phyloP scores from a whole-genome alignment of 2,329 filamentous ascomycete genomes.

The Aspergillus niger region DNA sequence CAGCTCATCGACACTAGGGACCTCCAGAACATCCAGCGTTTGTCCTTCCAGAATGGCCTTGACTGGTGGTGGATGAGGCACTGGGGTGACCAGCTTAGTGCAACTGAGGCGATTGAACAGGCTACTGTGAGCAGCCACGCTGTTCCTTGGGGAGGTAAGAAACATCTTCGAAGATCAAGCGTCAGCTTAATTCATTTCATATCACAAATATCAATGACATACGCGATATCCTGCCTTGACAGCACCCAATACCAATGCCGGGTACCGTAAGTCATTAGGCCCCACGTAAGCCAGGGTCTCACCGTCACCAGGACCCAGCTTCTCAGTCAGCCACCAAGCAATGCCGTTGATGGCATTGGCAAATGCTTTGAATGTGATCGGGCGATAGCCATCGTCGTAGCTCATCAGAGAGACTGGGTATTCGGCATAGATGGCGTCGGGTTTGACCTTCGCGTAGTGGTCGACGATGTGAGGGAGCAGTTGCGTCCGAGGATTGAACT shows the following conservation, averaged over 20 bases:
- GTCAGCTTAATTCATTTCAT: too few relatives aligned
- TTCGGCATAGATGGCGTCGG: constrained; percentile 34
- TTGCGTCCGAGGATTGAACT: not conserved
- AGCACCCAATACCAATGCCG: constrained; percentile 40
- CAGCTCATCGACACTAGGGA: constrained; percentile 34
- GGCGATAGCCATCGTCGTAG: constrained; percentile 33
- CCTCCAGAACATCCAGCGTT: constrained; percentile 22
- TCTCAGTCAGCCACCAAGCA: constrained; percentile 25
- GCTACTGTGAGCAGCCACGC: constrained; percentile 33
- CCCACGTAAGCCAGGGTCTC: constrained; percentile 45
- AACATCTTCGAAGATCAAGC: constrained; percentile 27
- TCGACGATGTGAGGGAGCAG: constrained; percentile 41
- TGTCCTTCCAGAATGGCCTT: constrained; percentile 26
- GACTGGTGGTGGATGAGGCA: constrained; percentile 25
- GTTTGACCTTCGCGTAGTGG: constrained; percentile 32
- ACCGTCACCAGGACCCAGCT: constrained; percentile 33
- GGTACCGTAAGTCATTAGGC: constrained; percentile 45
- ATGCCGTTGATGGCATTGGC: constrained; percentile 31
- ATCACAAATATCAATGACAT: not conserved
- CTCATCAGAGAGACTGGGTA: constrained; percentile 32
- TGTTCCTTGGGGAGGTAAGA: constrained; percentile 43
- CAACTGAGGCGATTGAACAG: constrained; percentile 36
- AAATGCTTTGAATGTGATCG: constrained; percentile 33
- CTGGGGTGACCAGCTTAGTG: constrained; percentile 31
- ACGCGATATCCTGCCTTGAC: constrained; percentile 41